Conservation (phyloP, 2,329 filamentous ascomycete genomes). For the Pseudocercospora macadamiae region DNA sequence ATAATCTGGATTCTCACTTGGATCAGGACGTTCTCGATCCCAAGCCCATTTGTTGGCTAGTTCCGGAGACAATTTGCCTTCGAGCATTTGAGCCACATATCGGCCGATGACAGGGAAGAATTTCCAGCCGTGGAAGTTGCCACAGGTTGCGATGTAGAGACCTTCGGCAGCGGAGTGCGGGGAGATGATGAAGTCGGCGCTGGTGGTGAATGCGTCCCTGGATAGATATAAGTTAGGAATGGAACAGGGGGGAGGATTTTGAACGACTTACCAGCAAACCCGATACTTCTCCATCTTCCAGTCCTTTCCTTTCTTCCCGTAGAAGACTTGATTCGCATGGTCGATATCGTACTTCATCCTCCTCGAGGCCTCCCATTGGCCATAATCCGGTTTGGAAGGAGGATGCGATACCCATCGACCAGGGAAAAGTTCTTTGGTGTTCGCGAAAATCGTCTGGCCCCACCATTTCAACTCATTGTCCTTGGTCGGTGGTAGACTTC, state of each 20-base stretch:
- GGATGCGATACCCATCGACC: slow-evolving; percentile 61
- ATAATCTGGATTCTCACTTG: slow-evolving; percentile 57
- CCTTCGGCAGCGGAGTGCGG: slow-evolving; percentile 47
- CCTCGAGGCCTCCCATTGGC: slow-evolving; percentile 63
- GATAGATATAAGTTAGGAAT: slow-evolving; percentile 2
- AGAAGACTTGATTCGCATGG: slow-evolving; percentile 61
- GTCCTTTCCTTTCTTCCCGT: slow-evolving; percentile 57
- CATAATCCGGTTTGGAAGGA: slow-evolving; percentile 60
- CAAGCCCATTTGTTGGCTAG: slow-evolving; percentile 58
- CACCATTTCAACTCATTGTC: slow-evolving; percentile 59
- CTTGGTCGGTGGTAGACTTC: slow-evolving; percentile 59
- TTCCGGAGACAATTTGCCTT: slow-evolving; percentile 46
- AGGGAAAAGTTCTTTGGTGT: slow-evolving; percentile 56
- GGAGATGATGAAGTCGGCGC: slow-evolving; percentile 55
- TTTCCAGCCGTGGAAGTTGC: slow-evolving; percentile 45
- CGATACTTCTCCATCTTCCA: slow-evolving; percentile 66
- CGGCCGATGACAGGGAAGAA: slow-evolving; percentile 43
- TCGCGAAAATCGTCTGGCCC: slow-evolving; percentile 63
- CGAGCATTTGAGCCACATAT: slow-evolving; percentile 41
- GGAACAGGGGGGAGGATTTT: not conserved
- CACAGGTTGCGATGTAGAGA: slow-evolving; percentile 51
- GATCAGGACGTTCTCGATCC: slow-evolving; percentile 62
- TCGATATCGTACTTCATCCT: slow-evolving; percentile 62
- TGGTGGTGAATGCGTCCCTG: slow-evolving; percentile 68
- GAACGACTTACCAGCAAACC: slow-evolving; percentile 67